Percentiles rank a stretch among this genome's conserved stretches.
phyloP scores from a whole-genome alignment of 768 basidiomycete species.

The Postia placenta region DNA sequence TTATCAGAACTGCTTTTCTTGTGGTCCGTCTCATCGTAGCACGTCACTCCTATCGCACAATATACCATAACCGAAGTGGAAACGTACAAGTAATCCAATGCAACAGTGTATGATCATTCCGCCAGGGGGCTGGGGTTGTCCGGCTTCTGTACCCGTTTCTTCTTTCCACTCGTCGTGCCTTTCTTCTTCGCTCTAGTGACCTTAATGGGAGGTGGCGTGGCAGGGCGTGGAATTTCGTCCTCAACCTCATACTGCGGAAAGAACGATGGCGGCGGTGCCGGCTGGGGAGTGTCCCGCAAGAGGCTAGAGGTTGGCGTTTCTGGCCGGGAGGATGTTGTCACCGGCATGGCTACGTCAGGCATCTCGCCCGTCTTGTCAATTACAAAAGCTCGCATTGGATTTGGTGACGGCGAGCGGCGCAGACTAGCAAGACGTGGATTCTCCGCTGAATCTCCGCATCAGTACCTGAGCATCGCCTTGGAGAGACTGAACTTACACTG shows the following conservation, averaged over 20 bases:
- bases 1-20: slow-evolving; percentile 9
- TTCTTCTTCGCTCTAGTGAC: slow-evolving; percentile 71
- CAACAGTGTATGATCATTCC: slow-evolving; percentile 12
- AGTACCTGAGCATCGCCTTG: background rate
- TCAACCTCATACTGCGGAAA: slow-evolving; percentile 55
- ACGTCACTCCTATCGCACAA: slow-evolving; percentile 17
- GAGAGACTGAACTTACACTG: slow-evolving; percentile 21
- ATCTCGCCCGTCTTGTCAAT: slow-evolving; percentile 84
- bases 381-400: slow-evolving; percentile 43
- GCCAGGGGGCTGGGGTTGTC: slow-evolving; percentile 8
- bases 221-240: slow-evolving; percentile 42
- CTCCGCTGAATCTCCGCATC: slow-evolving; percentile 9
- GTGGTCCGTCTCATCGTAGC: slow-evolving; percentile 7
- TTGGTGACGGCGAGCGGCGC: slow-evolving; percentile 13
- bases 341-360: slow-evolving; percentile 50
- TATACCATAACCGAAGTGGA: slow-evolving; percentile 20
- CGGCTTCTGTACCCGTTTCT: slow-evolving; percentile 50
- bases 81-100: slow-evolving; percentile 17
- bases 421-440: slow-evolving; percentile 19
- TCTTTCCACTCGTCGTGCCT: slow-evolving; percentile 48
- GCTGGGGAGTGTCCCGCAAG: slow-evolving; percentile 15
- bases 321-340: background rate
- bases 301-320: background rate
- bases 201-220: slow-evolving; percentile 65
- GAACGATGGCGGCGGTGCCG: slow-evolving; percentile 29